Percentiles rank a stretch among this genome's conserved stretches.
phyloP scores from a whole-genome alignment of 2,329 filamentous ascomycete species.

The Calcarisporium arbuscula region DNA sequence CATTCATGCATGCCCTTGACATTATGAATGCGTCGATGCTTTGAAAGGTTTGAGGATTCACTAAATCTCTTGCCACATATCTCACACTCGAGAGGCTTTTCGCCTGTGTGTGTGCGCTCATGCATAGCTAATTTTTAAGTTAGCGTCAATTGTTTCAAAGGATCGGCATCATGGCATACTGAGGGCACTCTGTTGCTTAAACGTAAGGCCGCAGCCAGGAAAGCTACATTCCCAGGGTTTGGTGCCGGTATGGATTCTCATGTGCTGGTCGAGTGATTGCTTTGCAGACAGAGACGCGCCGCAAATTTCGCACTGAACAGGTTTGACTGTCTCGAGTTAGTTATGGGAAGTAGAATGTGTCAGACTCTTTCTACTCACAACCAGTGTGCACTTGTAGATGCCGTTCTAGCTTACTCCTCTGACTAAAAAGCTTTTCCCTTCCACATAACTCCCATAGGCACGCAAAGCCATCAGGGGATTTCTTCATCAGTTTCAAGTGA shows the following conservation, averaged over 20 bases:
- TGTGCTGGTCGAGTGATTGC: constrained; percentile 62
- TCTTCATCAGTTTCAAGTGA: constrained; percentile 42
- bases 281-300: constrained; percentile 56
- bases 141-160: constrained; percentile 8
- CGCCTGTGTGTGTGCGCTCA: constrained; percentile 57
- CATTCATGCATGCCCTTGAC: constrained; percentile 46
- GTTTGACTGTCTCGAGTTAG: constrained; percentile 42
- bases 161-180: constrained; percentile 37
- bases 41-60: constrained; percentile 61
- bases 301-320: constrained; percentile 51
- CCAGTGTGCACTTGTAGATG: constrained; percentile 62
- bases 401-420: constrained; percentile 57
- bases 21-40: constrained; percentile 57
- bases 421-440: constrained; percentile 47
- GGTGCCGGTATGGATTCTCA: constrained; percentile 59
- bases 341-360: constrained; percentile 1
- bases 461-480: constrained; percentile 39
- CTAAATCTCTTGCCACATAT: constrained; percentile 54
- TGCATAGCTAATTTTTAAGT: constrained; percentile 50
- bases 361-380: constrained; percentile 35
- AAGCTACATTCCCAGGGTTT: constrained; percentile 54
- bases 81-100: constrained; percentile 55
- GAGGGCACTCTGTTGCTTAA: constrained; percentile 61
- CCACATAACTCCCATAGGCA: constrained; percentile 53
- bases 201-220: constrained; percentile 47